These are phyloP conservation scores for Microbotryum intermedium DNA, from an alignment of 1,284 basidiomycete species.

Conservation along the genomic window DNA sequence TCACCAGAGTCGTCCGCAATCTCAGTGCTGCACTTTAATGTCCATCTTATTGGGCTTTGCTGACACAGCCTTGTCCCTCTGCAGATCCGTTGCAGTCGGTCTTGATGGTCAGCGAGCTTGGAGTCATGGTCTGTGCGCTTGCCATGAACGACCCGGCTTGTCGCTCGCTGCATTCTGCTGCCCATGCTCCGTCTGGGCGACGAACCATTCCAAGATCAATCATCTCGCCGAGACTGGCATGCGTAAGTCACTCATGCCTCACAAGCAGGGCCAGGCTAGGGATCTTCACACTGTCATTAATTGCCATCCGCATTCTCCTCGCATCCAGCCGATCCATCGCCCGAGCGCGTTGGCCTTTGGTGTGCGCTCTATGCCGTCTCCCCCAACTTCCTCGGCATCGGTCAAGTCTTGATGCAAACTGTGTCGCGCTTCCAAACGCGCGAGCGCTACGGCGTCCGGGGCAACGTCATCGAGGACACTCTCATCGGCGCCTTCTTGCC, in stretches of 20 bases:
- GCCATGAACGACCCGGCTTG: conserved; percentile 11
- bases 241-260: conserved; percentile 3
- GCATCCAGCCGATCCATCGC: conserved; percentile 8
- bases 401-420: conserved; percentile 15
- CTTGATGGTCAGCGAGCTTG: conserved; percentile 19
- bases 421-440: conserved; percentile 20
- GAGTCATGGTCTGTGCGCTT: conserved; percentile 14
- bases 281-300: neutral
- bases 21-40: no score
- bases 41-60: neutral
- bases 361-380: conserved; percentile 23
- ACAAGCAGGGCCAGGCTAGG: no score
- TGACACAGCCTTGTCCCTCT: neutral
- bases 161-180: conserved; percentile 17
- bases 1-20: no score
- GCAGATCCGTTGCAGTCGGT: conserved; percentile 9
- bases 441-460: conserved; percentile 21
- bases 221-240: conserved; percentile 12
- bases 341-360: conserved; percentile 12
- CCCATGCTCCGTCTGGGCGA: conserved; percentile 18
- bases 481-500: conserved; percentile 11
- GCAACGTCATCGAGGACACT: conserved; percentile 20
- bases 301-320: neutral
- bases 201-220: conserved; percentile 11
- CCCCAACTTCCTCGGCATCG: conserved; percentile 20